Percentiles rank a stretch among this genome's conserved stretches.
These are phyloP conservation scores for Phoma sp. DNA, from an alignment of 2,329 filamentous ascomycete genomes.

Conservation along the genomic window DNA sequence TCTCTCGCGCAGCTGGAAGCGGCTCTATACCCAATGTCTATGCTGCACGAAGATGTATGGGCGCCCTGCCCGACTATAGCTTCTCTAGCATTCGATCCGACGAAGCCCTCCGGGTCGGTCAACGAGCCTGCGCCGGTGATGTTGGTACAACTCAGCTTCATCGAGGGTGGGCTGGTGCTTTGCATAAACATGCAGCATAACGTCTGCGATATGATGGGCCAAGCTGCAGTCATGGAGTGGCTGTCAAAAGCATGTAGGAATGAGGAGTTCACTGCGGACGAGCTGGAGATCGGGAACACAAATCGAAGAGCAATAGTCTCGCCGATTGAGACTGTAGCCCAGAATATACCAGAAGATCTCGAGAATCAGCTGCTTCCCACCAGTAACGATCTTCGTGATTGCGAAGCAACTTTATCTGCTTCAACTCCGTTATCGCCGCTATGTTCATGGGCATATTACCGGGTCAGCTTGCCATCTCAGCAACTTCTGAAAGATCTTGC, in stretches of 20 bases:
- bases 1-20: conserved; percentile 48
- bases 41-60: conserved; percentile 56
- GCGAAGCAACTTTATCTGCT: background rate
- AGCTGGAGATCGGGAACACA: conserved; percentile 52
- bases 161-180: conserved; percentile 58
- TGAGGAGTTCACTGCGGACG: conserved; percentile 55
- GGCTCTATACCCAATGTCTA: conserved; percentile 53
- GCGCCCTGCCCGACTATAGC: conserved; percentile 50
- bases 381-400: background rate
- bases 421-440: background rate
- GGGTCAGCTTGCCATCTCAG: background rate
- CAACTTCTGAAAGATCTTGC: conserved; percentile 8
- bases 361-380: background rate
- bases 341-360: background rate
- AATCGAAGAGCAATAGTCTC: background rate
- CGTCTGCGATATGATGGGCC: conserved; percentile 59
- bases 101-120: conserved; percentile 21
- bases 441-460: background rate
- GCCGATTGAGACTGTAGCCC: background rate
- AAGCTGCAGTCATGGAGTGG: conserved; percentile 54
- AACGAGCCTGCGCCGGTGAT: conserved; percentile 48
- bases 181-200: conserved; percentile 58
- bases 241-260: conserved; percentile 57
- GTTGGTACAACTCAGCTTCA: conserved; percentile 56
- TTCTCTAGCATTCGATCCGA: conserved; percentile 18